Evolutionary conservation across 23 red algal genomes (phyloP).

Genomic region (Gracilaria domingensis): DNA sequence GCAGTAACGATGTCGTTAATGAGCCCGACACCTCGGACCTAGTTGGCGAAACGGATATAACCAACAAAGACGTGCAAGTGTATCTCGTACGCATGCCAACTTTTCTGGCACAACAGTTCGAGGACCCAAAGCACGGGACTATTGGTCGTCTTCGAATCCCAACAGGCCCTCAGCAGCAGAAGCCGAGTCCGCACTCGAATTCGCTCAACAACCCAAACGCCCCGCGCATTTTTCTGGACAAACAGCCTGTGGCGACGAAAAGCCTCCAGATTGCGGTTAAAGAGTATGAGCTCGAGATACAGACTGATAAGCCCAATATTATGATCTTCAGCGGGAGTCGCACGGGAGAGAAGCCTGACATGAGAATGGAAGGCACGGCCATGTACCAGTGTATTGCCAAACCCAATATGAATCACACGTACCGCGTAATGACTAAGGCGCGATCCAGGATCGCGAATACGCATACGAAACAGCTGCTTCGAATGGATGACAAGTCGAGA

Average conservation of each 20-base stretch:
- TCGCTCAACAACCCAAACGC: slow-evolving; percentile 20
- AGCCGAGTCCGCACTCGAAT: not conserved
- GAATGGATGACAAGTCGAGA: slow-evolving; percentile 52
- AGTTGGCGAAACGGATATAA: slow-evolving; percentile 40
- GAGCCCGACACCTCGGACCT: slow-evolving; percentile 43
- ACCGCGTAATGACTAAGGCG: slow-evolving; percentile 42
- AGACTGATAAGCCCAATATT: slow-evolving; percentile 52
- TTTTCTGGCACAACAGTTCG: slow-evolving; percentile 54
- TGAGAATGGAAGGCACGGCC: slow-evolving; percentile 55
- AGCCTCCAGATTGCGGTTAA: slow-evolving; percentile 8
- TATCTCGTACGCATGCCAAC: slow-evolving; percentile 64
- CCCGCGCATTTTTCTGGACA: slow-evolving; percentile 47
- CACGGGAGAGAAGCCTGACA: slow-evolving; percentile 36
- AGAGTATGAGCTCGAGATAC: slow-evolving; percentile 48
- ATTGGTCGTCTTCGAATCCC: slow-evolving; percentile 65
- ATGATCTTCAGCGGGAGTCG: slow-evolving; percentile 55
- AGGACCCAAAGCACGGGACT: slow-evolving; percentile 38
- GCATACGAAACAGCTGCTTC: slow-evolving; percentile 22
- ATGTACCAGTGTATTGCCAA: slow-evolving; percentile 44
- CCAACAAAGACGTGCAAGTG: slow-evolving; percentile 56
- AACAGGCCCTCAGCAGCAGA: not conserved
- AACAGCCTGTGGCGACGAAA: slow-evolving; percentile 19
- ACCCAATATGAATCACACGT: slow-evolving; percentile 39
- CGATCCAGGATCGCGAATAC: slow-evolving; percentile 6
- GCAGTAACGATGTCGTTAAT: not conserved